Evolutionary conservation across 116 monocot species (phyloP).

Genomic region (Trichopus zeylanicus): DNA sequence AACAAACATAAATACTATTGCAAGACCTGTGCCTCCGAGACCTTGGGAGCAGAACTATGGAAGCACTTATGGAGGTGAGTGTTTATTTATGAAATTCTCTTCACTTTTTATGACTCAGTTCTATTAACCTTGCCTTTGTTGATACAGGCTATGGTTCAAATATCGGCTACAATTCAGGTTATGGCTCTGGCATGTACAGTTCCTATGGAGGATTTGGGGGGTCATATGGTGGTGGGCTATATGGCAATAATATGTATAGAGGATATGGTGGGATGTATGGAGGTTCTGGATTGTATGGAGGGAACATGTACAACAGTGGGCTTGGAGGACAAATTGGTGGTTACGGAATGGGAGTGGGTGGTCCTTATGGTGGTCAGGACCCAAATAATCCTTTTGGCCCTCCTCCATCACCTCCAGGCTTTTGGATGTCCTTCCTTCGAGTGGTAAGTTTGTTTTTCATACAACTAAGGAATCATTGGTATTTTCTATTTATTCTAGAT

Average conservation of each 20-base stretch:
- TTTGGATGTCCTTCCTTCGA: slow-evolving; percentile 54
- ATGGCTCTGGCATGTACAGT: slow-evolving; percentile 50
- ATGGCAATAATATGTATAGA: slow-evolving; percentile 57
- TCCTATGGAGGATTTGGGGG: slow-evolving; percentile 57
- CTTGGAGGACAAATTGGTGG: slow-evolving; percentile 50
- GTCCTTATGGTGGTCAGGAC: slow-evolving; percentile 39
- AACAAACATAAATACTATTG: slow-evolving; percentile 24
- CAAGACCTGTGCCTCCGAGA: slow-evolving; percentile 50
- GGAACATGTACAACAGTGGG: slow-evolving; percentile 48
- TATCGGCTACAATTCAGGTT: slow-evolving; percentile 40
- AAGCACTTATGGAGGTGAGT: slow-evolving; percentile 48
- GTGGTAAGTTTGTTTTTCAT: too few species aligned
- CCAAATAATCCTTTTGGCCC: slow-evolving; percentile 37
- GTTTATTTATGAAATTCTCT: not conserved
- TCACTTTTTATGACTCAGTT: too few species aligned
- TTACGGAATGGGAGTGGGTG: slow-evolving; percentile 51
- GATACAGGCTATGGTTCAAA: slow-evolving; percentile 44
- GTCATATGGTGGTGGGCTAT: slow-evolving; percentile 43
- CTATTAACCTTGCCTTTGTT: not conserved
- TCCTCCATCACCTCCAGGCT: slow-evolving; percentile 42
- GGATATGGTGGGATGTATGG: slow-evolving; percentile 36
- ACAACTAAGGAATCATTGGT: too few species aligned
- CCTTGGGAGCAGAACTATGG: slow-evolving; percentile 75
- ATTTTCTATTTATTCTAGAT: too few species aligned
- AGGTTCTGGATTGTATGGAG: slow-evolving; percentile 45